Conservation (phyloP, 169 alveolate genomes). For the Amoebophrya sp. region DNA sequence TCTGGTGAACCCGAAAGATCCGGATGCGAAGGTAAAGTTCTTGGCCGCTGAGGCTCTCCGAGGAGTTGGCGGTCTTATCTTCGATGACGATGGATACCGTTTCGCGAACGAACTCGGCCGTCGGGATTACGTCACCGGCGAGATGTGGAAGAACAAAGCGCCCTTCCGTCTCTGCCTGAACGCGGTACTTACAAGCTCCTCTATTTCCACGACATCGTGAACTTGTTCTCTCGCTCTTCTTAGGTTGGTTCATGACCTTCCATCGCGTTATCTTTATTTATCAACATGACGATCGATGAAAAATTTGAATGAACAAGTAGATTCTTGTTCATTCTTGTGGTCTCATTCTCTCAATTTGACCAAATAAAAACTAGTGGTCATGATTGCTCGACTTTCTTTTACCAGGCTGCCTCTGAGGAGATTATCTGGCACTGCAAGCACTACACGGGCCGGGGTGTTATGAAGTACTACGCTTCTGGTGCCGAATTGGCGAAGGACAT, state of each 20-base stretch:
- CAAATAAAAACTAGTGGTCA: neutral
- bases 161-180: constrained; percentile 48
- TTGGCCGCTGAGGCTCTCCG: constrained; percentile 63
- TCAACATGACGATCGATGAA: too few relatives aligned
- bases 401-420: constrained; percentile 33
- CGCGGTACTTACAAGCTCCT: too few relatives aligned
- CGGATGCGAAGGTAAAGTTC: constrained; percentile 49
- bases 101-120: constrained; percentile 62
- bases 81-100: constrained; percentile 56
- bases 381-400: neutral
- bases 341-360: neutral
- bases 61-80: constrained; percentile 57
- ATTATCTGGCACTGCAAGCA: constrained; percentile 39
- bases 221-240: neutral
- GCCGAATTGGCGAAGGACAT: constrained; percentile 33
- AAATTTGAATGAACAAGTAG: too few relatives aligned
- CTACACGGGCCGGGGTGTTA: constrained; percentile 37
- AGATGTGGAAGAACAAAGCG: constrained; percentile 54
- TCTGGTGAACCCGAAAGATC: constrained; percentile 45
- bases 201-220: too few relatives aligned
- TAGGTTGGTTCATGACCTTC: neutral
- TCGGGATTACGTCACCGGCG: constrained; percentile 52
- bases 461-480: constrained; percentile 34
- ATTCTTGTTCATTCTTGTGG: too few relatives aligned
- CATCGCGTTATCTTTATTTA: too few relatives aligned